phyloP scores from a whole-genome alignment of 2,329 filamentous ascomycete genomes.

The Acrodontium crateriforme region DNA sequence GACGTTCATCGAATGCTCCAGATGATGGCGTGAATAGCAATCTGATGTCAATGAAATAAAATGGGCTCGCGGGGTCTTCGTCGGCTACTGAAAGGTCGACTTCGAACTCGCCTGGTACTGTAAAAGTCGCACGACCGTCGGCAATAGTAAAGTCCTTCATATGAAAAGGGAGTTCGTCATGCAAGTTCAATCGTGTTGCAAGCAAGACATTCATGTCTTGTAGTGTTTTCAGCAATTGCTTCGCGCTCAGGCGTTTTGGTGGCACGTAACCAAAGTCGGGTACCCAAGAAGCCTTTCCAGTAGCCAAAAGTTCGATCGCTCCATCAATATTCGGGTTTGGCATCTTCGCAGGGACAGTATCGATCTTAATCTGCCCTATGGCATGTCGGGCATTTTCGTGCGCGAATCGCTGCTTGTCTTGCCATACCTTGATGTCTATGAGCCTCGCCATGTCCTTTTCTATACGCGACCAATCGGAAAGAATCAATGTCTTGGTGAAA shows the following conservation, averaged over 20 bases:
- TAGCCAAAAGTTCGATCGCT: slow-evolving; percentile 71
- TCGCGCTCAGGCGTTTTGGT: slow-evolving; percentile 53
- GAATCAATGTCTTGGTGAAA: slow-evolving; percentile 85
- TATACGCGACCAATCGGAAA: slow-evolving; percentile 78
- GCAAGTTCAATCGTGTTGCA: slow-evolving; percentile 67
- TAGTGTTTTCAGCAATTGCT: slow-evolving; percentile 60
- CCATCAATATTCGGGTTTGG: slow-evolving; percentile 86
- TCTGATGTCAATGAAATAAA: slow-evolving; percentile 87
- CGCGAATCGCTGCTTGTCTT: slow-evolving; percentile 34
- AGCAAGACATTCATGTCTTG: slow-evolving; percentile 73
- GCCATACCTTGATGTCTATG: slow-evolving; percentile 71
- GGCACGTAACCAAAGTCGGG: slow-evolving; percentile 71
- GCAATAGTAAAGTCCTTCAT: slow-evolving; percentile 66
- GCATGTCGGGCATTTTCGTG: slow-evolving; percentile 12
- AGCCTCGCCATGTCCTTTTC: slow-evolving; percentile 62
- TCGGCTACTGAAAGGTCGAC: slow-evolving; percentile 83
- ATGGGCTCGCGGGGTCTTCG: slow-evolving; percentile 69
- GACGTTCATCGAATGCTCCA: slow-evolving; percentile 42
- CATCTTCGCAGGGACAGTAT: slow-evolving; percentile 58
- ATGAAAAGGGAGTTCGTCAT: slow-evolving; percentile 68
- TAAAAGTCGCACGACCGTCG: slow-evolving; percentile 83
- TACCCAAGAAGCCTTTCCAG: slow-evolving; percentile 63
- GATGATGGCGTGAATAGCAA: slow-evolving; percentile 64
- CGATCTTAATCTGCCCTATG: slow-evolving; percentile 49
- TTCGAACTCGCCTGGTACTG: slow-evolving; percentile 72